A percentile compares a stretch with the other conserved stretches of the same genome.
These are phyloP conservation scores for Globisporangium polare DNA, from an alignment of 352 stramenopile genomes.

Conservation along the genomic window DNA sequence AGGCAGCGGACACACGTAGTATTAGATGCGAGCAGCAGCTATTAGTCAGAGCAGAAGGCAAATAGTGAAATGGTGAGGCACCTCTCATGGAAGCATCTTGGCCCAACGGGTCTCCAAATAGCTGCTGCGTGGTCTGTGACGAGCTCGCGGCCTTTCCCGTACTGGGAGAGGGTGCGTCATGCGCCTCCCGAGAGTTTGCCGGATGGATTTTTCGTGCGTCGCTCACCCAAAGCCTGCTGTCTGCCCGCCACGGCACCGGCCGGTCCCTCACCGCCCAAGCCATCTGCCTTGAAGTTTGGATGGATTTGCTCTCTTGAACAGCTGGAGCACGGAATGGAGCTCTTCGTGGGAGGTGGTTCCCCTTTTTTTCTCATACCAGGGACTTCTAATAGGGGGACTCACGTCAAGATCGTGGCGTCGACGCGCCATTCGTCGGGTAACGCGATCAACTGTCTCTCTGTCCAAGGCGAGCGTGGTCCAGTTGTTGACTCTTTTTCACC, in stretches of 20 bases:
- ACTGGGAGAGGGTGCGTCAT: too few species aligned
- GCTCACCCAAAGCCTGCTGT: not conserved
- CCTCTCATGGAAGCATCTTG: too few species aligned
- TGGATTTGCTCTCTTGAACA: not conserved
- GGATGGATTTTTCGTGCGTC: too few species aligned
- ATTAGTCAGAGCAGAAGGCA: too few species aligned
- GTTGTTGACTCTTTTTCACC: slow-evolving; percentile 4
- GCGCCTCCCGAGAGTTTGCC: not conserved
- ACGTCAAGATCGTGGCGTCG: slow-evolving; percentile 10
- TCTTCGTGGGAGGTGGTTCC: not conserved
- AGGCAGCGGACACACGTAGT: not conserved
- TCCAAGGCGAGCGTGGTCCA: not conserved
- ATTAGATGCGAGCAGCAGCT: too few species aligned
- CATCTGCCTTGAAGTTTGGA: slow-evolving; percentile 3
- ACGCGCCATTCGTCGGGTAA: slow-evolving; percentile 30
- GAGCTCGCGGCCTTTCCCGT: too few species aligned
- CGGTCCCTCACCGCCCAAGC: too few species aligned
- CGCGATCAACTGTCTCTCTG: slow-evolving; percentile 26
- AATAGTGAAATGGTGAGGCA: too few species aligned
- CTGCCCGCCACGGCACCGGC: too few species aligned
- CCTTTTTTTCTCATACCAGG: not conserved
- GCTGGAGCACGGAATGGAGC: not conserved
- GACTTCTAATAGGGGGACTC: not conserved
- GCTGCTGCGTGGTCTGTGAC: too few species aligned
- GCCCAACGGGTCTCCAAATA: too few species aligned